A percentile compares a stretch with the other conserved stretches of the same genome.
Evolutionary conservation across 768 basidiomycete genomes (phyloP).

Genomic region (Podaxis pistillaris): DNA sequence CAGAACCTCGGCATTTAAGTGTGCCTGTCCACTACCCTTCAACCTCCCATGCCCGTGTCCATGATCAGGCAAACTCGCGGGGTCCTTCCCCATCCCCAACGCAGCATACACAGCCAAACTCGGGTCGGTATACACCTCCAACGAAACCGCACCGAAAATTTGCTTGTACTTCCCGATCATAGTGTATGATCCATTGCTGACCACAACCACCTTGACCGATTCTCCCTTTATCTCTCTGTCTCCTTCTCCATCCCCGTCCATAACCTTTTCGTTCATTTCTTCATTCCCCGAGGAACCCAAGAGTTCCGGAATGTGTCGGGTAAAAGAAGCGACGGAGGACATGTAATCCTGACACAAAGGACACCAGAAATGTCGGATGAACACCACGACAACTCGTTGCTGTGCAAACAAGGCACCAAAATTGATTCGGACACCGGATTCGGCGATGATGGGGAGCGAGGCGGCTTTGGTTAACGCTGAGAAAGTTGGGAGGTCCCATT

Average conservation of each 20-base stretch:
- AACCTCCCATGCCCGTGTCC: slow-evolving; percentile 7
- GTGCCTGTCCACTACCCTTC: slow-evolving; percentile 12
- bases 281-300: slow-evolving; percentile 15
- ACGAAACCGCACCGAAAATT: slow-evolving; percentile 58
- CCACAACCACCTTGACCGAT: slow-evolving; percentile 63
- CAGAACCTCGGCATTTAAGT: slow-evolving; percentile 6
- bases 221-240: slow-evolving; percentile 11
- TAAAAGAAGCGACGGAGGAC: slow-evolving; percentile 51
- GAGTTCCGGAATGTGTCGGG: slow-evolving; percentile 28
- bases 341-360: slow-evolving; percentile 88
- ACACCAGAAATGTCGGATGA: slow-evolving; percentile 91
- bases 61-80: slow-evolving; percentile 1
- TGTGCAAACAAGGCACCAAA: slow-evolving; percentile 67
- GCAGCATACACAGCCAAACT: slow-evolving; percentile 62
- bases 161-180: slow-evolving; percentile 79
- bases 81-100: slow-evolving; percentile 51
- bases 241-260: slow-evolving; percentile 1
- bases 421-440: slow-evolving; percentile 60
- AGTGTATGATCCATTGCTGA: slow-evolving; percentile 75
- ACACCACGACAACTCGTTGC: slow-evolving; percentile 67
- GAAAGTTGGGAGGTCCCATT: slow-evolving; percentile 50
- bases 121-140: slow-evolving; percentile 80
- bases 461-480: slow-evolving; percentile 62
- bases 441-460: slow-evolving; percentile 59
- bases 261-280: slow-evolving; percentile 16